Percentiles rank a stretch among this genome's conserved stretches.
phyloP scores from a whole-genome alignment of 176 grass and related monocot genomes.

The Bolboschoenus planiculmis region DNA sequence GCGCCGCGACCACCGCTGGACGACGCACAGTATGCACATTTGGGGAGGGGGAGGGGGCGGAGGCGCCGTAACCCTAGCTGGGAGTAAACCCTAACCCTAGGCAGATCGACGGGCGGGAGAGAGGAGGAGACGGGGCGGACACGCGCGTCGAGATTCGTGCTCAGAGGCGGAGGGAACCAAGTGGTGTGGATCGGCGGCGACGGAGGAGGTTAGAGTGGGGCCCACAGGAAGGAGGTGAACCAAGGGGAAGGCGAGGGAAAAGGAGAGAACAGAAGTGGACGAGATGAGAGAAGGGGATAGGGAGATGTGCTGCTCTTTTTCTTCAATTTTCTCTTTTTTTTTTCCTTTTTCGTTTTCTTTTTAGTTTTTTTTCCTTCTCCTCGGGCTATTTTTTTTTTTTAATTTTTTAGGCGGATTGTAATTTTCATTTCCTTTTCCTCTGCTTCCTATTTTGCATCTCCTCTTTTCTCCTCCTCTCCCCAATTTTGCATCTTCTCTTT shows the following conservation, averaged over 20 bases:
- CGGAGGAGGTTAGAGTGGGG: background rate
- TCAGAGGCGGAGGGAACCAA: background rate
- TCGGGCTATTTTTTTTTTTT: background rate
- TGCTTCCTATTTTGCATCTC: background rate
- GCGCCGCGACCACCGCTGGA: conserved; percentile 94
- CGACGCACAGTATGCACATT: conserved; percentile 97
- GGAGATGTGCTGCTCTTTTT: conserved; percentile 18
- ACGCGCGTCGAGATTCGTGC: background rate
- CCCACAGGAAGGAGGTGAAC: background rate
- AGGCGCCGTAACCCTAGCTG: conserved; percentile 3
- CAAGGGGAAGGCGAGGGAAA: too few relatives aligned
- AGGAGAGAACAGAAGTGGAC: background rate
- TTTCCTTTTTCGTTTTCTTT: background rate
- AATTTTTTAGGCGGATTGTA: background rate
- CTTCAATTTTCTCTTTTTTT: background rate
- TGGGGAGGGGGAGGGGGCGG: background rate
- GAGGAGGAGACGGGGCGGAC: background rate
- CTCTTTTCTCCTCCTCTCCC: background rate
- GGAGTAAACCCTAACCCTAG: conserved; percentile 12
- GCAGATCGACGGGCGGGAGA: background rate
- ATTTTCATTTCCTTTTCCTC: background rate
- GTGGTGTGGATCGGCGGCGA: background rate
- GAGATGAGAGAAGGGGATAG: conserved; percentile 22
- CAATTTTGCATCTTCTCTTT: too few relatives aligned
- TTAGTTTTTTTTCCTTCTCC: background rate